phyloP scores from a whole-genome alignment of 148 eudicot species.

The Oxyria digyna region DNA sequence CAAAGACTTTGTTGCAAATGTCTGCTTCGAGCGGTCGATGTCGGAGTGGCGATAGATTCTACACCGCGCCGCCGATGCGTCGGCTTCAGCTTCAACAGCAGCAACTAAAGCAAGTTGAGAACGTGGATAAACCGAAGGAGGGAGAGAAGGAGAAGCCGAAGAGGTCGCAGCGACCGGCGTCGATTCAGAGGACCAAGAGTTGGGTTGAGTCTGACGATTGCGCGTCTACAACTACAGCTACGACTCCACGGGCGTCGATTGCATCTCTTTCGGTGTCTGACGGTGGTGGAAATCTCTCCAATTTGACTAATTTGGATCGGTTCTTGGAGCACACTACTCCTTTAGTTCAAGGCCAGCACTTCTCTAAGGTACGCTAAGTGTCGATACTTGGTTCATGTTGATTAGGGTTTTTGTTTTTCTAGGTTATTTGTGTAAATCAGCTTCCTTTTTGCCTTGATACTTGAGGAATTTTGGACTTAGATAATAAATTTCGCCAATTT shows the following conservation, averaged over 20 bases:
- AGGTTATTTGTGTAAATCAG: neutral
- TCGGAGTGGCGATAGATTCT: conserved; percentile 53
- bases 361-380: conserved; percentile 42
- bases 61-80: conserved; percentile 63
- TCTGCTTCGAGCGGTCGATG: conserved; percentile 31
- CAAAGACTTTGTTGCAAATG: conserved; percentile 16
- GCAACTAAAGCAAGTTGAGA: conserved; percentile 15
- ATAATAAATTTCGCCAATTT: neutral
- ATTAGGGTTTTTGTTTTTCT: conserved; percentile 6
- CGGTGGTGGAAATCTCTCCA: conserved; percentile 5
- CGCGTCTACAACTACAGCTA: conserved; percentile 17
- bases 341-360: conserved; percentile 43
- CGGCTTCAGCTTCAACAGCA: conserved; percentile 38
- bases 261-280: conserved; percentile 9
- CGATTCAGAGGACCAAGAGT: conserved; percentile 7
- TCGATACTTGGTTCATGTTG: neutral
- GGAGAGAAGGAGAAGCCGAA: conserved; percentile 17
- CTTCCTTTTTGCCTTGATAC: neutral
- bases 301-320: conserved; percentile 62
- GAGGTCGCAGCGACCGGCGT: conserved; percentile 5
- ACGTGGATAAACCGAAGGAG: conserved; percentile 14
- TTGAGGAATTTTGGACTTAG: neutral
- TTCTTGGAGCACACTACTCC: conserved; percentile 82
- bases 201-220: conserved; percentile 28
- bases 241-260: conserved; percentile 13